A percentile compares a stretch with the other conserved stretches of the same genome.
phyloP scores from a whole-genome alignment of 129 eudicot genomes.

The Chrysanthemum makinoi region DNA sequence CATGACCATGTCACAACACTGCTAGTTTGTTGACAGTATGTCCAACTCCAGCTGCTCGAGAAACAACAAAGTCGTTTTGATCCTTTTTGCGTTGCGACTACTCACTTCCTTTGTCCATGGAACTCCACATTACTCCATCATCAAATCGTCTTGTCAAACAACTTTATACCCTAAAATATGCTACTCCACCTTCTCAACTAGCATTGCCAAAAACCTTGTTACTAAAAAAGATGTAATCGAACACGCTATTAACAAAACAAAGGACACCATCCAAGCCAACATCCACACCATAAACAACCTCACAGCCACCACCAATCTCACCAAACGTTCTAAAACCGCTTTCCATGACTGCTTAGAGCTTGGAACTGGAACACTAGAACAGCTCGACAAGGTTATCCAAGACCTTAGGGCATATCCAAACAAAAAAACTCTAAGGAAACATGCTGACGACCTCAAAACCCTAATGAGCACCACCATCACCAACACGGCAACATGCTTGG shows the following conservation, averaged over 20 bases:
- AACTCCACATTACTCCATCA: neutral
- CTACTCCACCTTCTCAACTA: constrained; percentile 39
- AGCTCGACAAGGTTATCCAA: constrained; percentile 36
- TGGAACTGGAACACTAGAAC: constrained; percentile 54
- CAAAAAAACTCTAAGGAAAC: constrained; percentile 28
- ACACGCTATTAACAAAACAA: constrained; percentile 51
- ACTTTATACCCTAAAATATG: constrained; percentile 66
- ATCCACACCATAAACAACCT: constrained; percentile 36
- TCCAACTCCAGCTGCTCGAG: neutral
- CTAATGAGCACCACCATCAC: constrained; percentile 68
- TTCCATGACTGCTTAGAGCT: constrained; percentile 64
- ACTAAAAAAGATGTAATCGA: constrained; percentile 51
- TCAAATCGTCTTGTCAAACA: constrained; percentile 39
- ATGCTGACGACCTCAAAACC: constrained; percentile 70
- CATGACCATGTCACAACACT: too few species aligned
- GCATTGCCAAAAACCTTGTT: constrained; percentile 15
- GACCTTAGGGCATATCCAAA: constrained; percentile 43
- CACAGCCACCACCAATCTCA: constrained; percentile 20
- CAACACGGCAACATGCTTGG: constrained; percentile 53
- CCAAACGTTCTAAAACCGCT: constrained; percentile 54
- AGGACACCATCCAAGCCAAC: constrained; percentile 41
- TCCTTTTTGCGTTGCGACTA: neutral
- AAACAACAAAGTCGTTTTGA: neutral
- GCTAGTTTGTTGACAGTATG: neutral
- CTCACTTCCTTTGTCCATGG: constrained; percentile 6